phyloP scores from a whole-genome alignment of 2,329 filamentous ascomycete species.

The Stagonosporopsis cucurbitacearum region DNA sequence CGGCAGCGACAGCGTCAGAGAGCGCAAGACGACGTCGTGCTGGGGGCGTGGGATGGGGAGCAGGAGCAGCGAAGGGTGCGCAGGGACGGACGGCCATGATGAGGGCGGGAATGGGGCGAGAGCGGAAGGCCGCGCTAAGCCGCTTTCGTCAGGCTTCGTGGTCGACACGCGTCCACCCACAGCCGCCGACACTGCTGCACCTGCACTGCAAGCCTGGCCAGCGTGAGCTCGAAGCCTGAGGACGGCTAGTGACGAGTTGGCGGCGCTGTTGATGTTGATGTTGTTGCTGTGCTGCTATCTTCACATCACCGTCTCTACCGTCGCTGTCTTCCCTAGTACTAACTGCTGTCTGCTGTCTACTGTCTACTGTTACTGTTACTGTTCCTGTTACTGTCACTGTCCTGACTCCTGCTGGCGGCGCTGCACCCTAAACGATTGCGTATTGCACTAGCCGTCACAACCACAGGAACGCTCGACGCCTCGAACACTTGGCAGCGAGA shows the following conservation, averaged over 20 bases:
- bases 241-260: too few species aligned
- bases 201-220: conserved; percentile 7
- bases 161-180: conserved; percentile 19
- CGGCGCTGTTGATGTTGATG: too few species aligned
- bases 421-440: conserved; percentile 18
- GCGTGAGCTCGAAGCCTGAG: background rate
- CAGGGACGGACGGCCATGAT: conserved; percentile 20
- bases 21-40: conserved; percentile 18
- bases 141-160: conserved; percentile 22
- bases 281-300: too few species aligned
- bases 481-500: conserved; percentile 2
- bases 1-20: conserved; percentile 18
- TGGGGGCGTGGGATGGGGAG: conserved; percentile 5
- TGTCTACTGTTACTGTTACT: background rate
- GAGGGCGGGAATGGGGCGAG: conserved; percentile 23
- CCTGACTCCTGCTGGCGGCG: too few species aligned
- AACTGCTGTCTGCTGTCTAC: background rate
- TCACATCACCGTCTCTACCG: background rate
- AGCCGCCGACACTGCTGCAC: conserved; percentile 3
- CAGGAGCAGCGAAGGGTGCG: conserved; percentile 15
- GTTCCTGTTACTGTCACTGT: too few species aligned
- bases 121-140: conserved; percentile 16
- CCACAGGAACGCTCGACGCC: conserved; percentile 8
- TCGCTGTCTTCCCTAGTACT: too few species aligned
- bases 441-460: conserved; percentile 11